Evolutionary conservation across 1,139 yeast genomes (phyloP).

Genomic region (Kurtzmaniella quercitrusa): DNA sequence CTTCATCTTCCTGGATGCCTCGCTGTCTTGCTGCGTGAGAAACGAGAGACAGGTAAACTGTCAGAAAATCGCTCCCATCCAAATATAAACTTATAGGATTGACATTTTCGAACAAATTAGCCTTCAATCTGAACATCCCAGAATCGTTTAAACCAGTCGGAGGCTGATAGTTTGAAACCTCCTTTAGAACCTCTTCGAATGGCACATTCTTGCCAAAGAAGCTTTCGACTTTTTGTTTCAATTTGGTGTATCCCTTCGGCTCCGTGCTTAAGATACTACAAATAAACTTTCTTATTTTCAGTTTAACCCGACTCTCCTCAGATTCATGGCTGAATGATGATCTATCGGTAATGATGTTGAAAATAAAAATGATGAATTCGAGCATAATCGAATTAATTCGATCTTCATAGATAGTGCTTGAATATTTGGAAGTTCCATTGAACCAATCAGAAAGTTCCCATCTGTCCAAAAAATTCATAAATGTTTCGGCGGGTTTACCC

Average conservation of each 20-base stretch:
- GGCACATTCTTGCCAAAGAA: slow-evolving; percentile 30
- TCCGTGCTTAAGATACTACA: slow-evolving; percentile 47
- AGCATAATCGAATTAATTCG: slow-evolving; percentile 48
- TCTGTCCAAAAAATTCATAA: slow-evolving; percentile 49
- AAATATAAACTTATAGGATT: slow-evolving; percentile 38
- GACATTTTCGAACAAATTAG: slow-evolving; percentile 25
- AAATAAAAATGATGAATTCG: slow-evolving; percentile 51
- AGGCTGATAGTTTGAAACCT: slow-evolving; percentile 39
- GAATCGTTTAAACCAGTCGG: slow-evolving; percentile 38
- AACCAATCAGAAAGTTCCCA: slow-evolving; percentile 62
- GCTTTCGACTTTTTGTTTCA: slow-evolving; percentile 34
- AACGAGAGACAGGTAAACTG: slow-evolving; percentile 28
- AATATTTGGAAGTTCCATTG: slow-evolving; percentile 26
- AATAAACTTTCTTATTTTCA: slow-evolving; percentile 32
- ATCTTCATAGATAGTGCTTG: slow-evolving; percentile 54
- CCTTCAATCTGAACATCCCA: slow-evolving; percentile 45
- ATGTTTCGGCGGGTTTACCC: slow-evolving; percentile 39
- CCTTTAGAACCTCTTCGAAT: slow-evolving; percentile 34
- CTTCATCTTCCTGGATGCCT: slow-evolving; percentile 35
- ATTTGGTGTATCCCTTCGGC: slow-evolving; percentile 51
- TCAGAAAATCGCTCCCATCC: slow-evolving; percentile 32
- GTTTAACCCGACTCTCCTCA: slow-evolving; percentile 19
- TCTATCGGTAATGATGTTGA: slow-evolving; percentile 55
- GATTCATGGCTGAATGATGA: slow-evolving; percentile 33
- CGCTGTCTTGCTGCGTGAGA: slow-evolving; percentile 22